These are phyloP conservation scores for Trichoderma sp. DNA, from an alignment of 2,329 filamentous ascomycete species.

Conservation along the genomic window DNA sequence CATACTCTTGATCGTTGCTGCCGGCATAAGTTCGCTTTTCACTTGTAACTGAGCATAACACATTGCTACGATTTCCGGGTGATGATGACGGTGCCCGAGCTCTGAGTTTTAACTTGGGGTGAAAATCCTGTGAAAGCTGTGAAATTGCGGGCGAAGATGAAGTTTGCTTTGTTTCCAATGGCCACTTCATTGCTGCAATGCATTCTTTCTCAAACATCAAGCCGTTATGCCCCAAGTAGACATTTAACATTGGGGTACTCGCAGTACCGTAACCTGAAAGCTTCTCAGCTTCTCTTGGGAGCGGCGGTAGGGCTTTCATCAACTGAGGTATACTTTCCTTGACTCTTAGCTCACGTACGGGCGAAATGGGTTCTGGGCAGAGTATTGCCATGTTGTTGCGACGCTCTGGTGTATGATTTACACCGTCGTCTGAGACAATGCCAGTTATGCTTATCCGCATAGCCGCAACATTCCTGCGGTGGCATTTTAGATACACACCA, in stretches of 20 bases:
- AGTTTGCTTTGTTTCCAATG: not conserved
- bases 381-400: slow-evolving; percentile 35
- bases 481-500: slow-evolving; percentile 22
- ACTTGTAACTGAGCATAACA: not conserved
- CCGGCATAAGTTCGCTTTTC: not conserved
- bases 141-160: not conserved
- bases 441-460: slow-evolving; percentile 25
- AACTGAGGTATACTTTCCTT: slow-evolving; percentile 51
- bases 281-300: slow-evolving; percentile 36
- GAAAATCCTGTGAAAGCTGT: slow-evolving; percentile 16
- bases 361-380: slow-evolving; percentile 50
- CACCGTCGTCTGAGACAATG: slow-evolving; percentile 11
- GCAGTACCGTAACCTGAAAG: slow-evolving; percentile 5
- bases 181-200: not conserved
- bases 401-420: slow-evolving; percentile 11
- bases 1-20: slow-evolving; percentile 18
- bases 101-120: slow-evolving; percentile 32
- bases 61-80: not conserved
- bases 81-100: slow-evolving; percentile 25
- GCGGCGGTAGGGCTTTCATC: slow-evolving; percentile 52
- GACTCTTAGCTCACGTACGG: slow-evolving; percentile 43
- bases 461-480: slow-evolving; percentile 31
- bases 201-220: not conserved
- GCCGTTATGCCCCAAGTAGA: not conserved
- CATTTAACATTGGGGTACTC: not conserved